These are phyloP conservation scores for Cyclotella cryptica DNA, from an alignment of 108 stramenopile genomes.

Conservation along the genomic window DNA sequence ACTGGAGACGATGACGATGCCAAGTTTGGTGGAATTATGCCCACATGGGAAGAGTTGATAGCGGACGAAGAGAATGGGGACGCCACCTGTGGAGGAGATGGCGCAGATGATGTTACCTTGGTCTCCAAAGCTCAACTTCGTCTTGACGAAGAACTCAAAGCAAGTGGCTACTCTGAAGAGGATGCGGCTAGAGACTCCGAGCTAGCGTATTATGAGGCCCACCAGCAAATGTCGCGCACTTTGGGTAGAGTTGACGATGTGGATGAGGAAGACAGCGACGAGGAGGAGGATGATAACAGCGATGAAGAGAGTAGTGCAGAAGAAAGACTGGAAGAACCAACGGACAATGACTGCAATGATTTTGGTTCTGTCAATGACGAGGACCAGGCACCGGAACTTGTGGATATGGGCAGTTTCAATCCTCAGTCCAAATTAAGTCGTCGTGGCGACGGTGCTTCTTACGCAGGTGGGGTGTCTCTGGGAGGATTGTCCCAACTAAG, in stretches of 20 bases:
- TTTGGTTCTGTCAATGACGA: constrained; percentile 28
- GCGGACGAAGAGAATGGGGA: constrained; percentile 25
- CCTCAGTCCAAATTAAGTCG: constrained; percentile 9
- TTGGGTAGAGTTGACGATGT: constrained; percentile 64
- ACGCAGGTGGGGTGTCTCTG: constrained; percentile 45
- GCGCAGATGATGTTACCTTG: constrained; percentile 42
- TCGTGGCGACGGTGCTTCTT: constrained; percentile 29
- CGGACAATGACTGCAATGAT: constrained; percentile 14
- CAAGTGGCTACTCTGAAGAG: constrained; percentile 81
- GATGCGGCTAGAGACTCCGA: constrained; percentile 76
- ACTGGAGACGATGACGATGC: constrained; percentile 33
- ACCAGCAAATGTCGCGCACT: constrained; percentile 26
- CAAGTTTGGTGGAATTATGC: constrained; percentile 54
- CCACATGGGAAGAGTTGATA: constrained; percentile 67
- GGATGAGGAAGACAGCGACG: constrained; percentile 44
- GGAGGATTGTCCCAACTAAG: constrained; percentile 50
- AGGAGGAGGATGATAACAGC: constrained; percentile 42
- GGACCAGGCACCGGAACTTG: constrained; percentile 46
- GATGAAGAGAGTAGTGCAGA: constrained; percentile 29
- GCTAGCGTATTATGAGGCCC: constrained; percentile 74
- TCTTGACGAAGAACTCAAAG: constrained; percentile 81
- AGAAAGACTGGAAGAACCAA: constrained; percentile 14
- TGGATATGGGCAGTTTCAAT: constrained; percentile 43
- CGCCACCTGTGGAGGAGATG: constrained; percentile 37
- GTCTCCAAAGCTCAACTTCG: constrained; percentile 61